Base-by-base conservation (phyloP, 345 rosid genomes). In the Turritis glabra region DNA sequence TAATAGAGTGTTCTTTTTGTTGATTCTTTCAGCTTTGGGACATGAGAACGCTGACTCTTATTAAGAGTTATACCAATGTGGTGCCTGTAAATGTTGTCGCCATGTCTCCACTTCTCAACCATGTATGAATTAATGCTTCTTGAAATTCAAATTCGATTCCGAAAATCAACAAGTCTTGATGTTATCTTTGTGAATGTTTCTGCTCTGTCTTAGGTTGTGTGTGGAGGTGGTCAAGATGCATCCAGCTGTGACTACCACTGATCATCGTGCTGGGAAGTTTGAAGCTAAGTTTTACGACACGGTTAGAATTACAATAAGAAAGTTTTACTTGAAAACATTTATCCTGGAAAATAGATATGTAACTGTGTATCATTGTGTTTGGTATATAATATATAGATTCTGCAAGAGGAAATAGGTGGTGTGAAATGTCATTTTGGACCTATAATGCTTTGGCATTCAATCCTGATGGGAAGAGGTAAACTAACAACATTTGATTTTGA, bases 391-490 rank as follows among this genome's bases (percentile, higher is more conserved):
- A 8, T 52, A 22, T 32, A 95, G 98, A 84, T 92, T 65, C 88
- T 92, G 78, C 85, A 82, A 85, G 94, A 89, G 72, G 99, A 90
- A 79, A 90, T 90, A 50, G 98, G 98, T 62, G 97, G 99, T 43
- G 99, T 95, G 21, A 95, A 95, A 79, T 97, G 99, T 27, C 99
- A 92, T 74, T 95, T 95, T 79, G 98, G 99, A 66, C 98, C 99
- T 35, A 89, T 92, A 19, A 95, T 83, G 97, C 96, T 22, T 82
- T 95, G 83, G 97, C 99, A 17, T 92, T 92, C 80, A 90, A 88
- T 66, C 99, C 98, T 26, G 98, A 90, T 69, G 97, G 99, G 23
- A 92, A 80, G 82, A 92, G 98, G 99, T 92, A 88, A 13, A 27
- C 4, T 8, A 25, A 33, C 41, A 47, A 21, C 25, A 65, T 56